These are phyloP conservation scores for Citrullus mucosospermus DNA, from an alignment of 306 rosid genomes.

Conservation along the genomic window DNA sequence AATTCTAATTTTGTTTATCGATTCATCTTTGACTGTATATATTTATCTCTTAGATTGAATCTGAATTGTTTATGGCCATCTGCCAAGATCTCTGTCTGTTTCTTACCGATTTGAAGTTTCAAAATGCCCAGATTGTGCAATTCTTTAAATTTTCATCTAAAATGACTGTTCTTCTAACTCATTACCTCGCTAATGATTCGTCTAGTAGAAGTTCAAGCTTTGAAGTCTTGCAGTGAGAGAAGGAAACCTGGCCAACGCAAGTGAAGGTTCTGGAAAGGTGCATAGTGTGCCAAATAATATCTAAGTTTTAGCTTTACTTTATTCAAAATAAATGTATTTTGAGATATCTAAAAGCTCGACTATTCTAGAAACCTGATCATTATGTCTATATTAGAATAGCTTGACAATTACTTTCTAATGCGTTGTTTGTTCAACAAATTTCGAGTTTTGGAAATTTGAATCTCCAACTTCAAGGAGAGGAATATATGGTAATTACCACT, in stretches of 20 bases:
- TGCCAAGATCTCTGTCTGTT: not conserved
- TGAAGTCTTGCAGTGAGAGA: constrained; percentile 60
- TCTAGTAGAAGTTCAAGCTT: constrained; percentile 55
- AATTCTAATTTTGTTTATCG: not conserved
- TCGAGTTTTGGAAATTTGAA: no score
- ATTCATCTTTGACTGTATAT: not conserved
- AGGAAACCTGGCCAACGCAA: constrained; percentile 23
- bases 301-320: not conserved
- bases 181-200: not conserved
- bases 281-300: not conserved
- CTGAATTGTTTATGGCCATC: not conserved
- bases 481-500: no score
- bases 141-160: not conserved
- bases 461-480: no score
- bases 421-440: no score
- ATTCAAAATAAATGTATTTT: not conserved
- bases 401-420: no score
- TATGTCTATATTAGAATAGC: no score
- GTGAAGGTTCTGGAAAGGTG: constrained; percentile 14
- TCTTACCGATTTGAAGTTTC: not conserved
- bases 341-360: not conserved
- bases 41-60: not conserved
- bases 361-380: not conserved
- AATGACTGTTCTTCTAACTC: not conserved
- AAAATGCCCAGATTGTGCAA: not conserved